A percentile compares a stretch with the other conserved stretches of the same genome.
Evolutionary conservation across 345 rosid species (phyloP).

Genomic region (Sapria himalayana): DNA sequence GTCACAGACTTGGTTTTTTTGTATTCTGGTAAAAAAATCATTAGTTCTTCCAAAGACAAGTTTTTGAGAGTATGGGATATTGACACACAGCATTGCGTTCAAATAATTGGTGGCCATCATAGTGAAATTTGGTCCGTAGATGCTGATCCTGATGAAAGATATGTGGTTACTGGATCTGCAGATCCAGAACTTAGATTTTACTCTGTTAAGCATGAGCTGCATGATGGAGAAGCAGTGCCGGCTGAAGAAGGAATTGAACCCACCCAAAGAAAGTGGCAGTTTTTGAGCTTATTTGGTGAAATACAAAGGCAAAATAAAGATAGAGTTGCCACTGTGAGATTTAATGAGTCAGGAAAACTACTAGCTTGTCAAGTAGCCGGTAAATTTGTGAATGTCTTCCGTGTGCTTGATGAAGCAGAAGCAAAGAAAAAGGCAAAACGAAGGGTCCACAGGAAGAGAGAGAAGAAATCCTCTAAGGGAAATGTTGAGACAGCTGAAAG

Average conservation of each 20-base stretch:
- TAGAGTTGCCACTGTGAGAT: slow-evolving; percentile 65
- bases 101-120: slow-evolving; percentile 84
- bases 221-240: slow-evolving; percentile 10
- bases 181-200: slow-evolving; percentile 68
- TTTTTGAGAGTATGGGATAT: slow-evolving; percentile 98
- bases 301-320: slow-evolving; percentile 72
- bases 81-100: slow-evolving; percentile 86
- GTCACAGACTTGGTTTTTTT: slow-evolving; percentile 79
- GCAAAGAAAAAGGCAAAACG: slow-evolving; percentile 78
- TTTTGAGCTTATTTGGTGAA: slow-evolving; percentile 55
- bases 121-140: slow-evolving; percentile 94
- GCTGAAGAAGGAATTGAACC: slow-evolving; percentile 14
- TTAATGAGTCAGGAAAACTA: slow-evolving; percentile 46
- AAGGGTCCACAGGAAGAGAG: slow-evolving; percentile 68
- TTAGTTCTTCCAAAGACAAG: slow-evolving; percentile 84
- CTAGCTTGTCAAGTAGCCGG: slow-evolving; percentile 91
- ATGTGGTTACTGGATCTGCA: slow-evolving; percentile 73
- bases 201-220: slow-evolving; percentile 27
- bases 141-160: slow-evolving; percentile 62
- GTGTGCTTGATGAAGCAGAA: slow-evolving; percentile 53
- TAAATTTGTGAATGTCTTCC: slow-evolving; percentile 54
- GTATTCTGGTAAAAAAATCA: slow-evolving; percentile 70
- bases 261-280: slow-evolving; percentile 47
- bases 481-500: slow-evolving; percentile 15
- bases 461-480: slow-evolving; percentile 55